Base-by-base conservation (phyloP, 2,329 filamentous ascomycete species). In the Stagonosporopsis vannaccii region DNA sequence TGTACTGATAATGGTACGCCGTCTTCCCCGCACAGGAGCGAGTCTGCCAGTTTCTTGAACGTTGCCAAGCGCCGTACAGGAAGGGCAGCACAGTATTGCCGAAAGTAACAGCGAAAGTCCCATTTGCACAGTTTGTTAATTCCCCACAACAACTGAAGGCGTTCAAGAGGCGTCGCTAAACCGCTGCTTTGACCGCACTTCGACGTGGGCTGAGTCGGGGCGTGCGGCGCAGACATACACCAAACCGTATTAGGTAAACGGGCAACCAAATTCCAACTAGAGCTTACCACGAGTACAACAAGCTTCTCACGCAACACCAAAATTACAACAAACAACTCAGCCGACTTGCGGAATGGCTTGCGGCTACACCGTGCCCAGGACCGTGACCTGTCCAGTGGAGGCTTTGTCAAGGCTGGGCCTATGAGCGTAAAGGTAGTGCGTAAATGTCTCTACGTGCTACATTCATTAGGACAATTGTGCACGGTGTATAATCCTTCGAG, bases 271-370 rank as follows among this genome's bases (percentile, higher is more conserved):
- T 42, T 42, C 23, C 46, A 32, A 33, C 56, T 44, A 15, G 43
- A 44, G 53, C 59, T 57, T 56, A 58, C 59, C 44, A 46, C 50
- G 52, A 56, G 40, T 44, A 44, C 49, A 32, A 40, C 37, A 68
- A 63, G 64, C 62, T 59, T 66, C 58, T 62, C 43, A 58, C 58
- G 47, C 51, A 45, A 51, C 28, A 61, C 61, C 54, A 60, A 62
- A 55, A 56, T 59, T 60, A 55, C 42, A 55, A 32, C 52, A 40
- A 51, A 51, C 40, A 41, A 43, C 52, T 56, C 51, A 66, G 60
- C 59, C 58, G 49, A 58, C 40, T 36, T 42, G 52, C 22, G 19
- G 45, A 30, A 36, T 25, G 51, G 42, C 41, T 11, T 30, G 19
- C 28, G 22, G 39, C 53, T 62, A 62, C 37, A 37, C 59, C 56